Base-by-base conservation (phyloP, 1,139 yeast genomes). In the Suhomyces yuchorum region DNA sequence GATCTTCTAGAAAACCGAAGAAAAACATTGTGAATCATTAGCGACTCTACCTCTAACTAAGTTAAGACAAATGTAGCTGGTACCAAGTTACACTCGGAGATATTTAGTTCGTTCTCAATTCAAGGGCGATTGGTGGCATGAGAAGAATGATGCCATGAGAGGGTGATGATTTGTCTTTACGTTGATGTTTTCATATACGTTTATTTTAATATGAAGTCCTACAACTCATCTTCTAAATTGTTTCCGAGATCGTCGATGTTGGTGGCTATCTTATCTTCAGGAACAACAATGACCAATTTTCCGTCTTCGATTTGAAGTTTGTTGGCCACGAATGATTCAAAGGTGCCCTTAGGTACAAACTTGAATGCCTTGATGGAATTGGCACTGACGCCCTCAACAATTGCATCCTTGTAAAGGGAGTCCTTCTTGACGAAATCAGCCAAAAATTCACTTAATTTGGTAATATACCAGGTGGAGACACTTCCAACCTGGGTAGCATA, bases 321-420 rank as follows among this genome's bases (percentile, higher is more conserved):
- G 40, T 44, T 51, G 32, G 42, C 22, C 2, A 35, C 20, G n/a
- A 24, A 37, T 24, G 30, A 24, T 15, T 26, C 38, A 22, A 26
- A 37, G n/a, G 46, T 32, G 18, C 37, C 43, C 14, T 26, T 36
- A 7, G 47, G 24, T 6, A 49, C 53, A 26, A 51, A 28, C 33
- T 49, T 49, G 35, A 44, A 44, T 3, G 46, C 51, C 35, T 42
- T 28, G 26, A 49, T 46, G 17, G 38, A 38, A 20, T 51, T 51
- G 11, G 37, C 46, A 28, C 46, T 37, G 24, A 51, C 42, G 20
- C 42, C 53, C 37, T 51, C 53, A n/a, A 51, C 45, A 20, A 51
- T 40, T 24, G 54, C 49, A 7, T 52, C 55, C 44, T 52, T 50
- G 48, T 50, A 50, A 40, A 50, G 40, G 12, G 42, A 51, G 30